phyloP scores from a whole-genome alignment of 768 basidiomycete genomes.

The Imleria badia region DNA sequence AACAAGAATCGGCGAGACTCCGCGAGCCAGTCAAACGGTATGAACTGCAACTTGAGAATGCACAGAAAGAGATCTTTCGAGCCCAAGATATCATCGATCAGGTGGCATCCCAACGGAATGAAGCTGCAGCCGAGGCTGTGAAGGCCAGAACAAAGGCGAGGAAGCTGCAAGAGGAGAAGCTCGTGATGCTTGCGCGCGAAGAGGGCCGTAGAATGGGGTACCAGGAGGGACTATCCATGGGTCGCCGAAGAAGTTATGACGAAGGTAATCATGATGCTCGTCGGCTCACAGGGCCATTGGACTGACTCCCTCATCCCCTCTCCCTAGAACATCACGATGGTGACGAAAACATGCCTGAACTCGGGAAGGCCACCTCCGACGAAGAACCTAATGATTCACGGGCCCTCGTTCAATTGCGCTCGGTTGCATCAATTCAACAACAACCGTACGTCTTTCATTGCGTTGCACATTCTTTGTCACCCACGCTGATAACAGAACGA shows the following conservation, averaged over 20 bases:
- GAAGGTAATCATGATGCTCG: constrained; percentile 28
- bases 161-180: no score
- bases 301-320: constrained; percentile 13
- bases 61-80: no score
- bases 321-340: constrained; percentile 13
- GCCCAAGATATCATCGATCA: constrained; percentile 44
- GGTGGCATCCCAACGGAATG: constrained; percentile 41
- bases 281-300: constrained; percentile 6
- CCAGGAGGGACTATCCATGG: constrained; percentile 39
- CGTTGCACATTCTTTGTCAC: constrained; percentile 4
- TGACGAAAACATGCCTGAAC: constrained; percentile 14
- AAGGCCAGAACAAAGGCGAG: no score
- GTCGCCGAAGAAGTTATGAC: constrained; percentile 30
- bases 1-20: no score
- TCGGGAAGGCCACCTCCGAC: constrained; percentile 13
- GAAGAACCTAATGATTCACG: constrained; percentile 24
- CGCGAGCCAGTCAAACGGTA: no score
- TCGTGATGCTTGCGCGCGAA: no score
- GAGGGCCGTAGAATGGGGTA: constrained; percentile 44
- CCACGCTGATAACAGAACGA: constrained; percentile 21
- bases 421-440: constrained; percentile 13
- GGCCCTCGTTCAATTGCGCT: constrained; percentile 12
- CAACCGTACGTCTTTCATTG: constrained; percentile 23
- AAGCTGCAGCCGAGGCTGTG: constrained; percentile 47
- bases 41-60: no score